Base-by-base conservation (phyloP, 495 filamentous ascomycete species). In the Penicillium goetzii region DNA sequence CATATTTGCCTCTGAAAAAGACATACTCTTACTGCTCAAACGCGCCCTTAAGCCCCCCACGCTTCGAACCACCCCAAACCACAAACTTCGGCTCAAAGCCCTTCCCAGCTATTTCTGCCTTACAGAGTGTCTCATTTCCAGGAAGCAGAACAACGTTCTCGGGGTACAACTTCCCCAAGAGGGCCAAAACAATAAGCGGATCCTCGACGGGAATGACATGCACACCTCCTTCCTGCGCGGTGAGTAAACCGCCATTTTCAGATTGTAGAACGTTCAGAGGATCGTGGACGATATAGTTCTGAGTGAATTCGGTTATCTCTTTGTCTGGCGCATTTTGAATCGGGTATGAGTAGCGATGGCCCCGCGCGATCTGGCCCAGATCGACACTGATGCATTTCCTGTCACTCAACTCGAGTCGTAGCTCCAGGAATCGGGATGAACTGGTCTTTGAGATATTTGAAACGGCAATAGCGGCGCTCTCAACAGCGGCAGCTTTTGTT, bases 291-390 rank as follows among this genome's bases (percentile, higher is more conserved):
- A 53, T 17, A 23, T n/a, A 53, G 9, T 7, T n/a, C 3, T 32
- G 49, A 12, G 28, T 26, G 7, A 21, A 32, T 23, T 33, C 21
- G 50, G 50, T 9, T 11, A n/a, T 14, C 3, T 26, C 12, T 30
- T 30, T 33, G n/a, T 53, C 26, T 53, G 49, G 25, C 17, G 9
- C 26, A 53, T 41, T 47, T 11, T 25, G 19, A 12, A 47, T 25
- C 43, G 10, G 23, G 38, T 77, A 77, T 11, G 72, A 62, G 40
- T 76, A 76, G 3, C 74, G 69, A 30, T 62, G 64, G 4, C 75
- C 75, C 14, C 73, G 74, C 15, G 68, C 61, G 36, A 77, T 70
- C 45, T 76, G 75, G 10, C 75, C 75, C 5, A 77, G 10, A 51
- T 76, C 75, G 12, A 76, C 66, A 2, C 59, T 41, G 3, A 59